These are phyloP conservation scores for Penicillium parvum DNA, from an alignment of 495 filamentous ascomycete species.

Conservation along the genomic window DNA sequence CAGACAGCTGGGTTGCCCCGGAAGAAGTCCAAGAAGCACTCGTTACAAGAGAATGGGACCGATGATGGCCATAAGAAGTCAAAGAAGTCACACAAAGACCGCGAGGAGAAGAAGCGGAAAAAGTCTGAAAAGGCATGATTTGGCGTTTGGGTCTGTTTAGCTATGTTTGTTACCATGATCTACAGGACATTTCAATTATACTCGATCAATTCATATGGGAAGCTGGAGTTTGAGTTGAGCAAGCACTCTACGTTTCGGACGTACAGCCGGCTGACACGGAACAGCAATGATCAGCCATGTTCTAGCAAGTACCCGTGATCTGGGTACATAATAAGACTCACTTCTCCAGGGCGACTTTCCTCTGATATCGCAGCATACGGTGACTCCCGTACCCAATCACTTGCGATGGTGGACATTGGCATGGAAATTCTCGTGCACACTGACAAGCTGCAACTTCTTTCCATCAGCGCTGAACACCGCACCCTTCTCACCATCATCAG, in stretches of 20 bases:
- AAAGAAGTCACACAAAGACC: slow-evolving; percentile 40
- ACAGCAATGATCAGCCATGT: neutral
- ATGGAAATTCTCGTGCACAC: slow-evolving; percentile 23
- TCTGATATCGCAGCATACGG: neutral
- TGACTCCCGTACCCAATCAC: neutral
- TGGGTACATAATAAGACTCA: no score
- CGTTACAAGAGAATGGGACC: slow-evolving; percentile 18
- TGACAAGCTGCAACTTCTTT: slow-evolving; percentile 17
- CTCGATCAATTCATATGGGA: no score
- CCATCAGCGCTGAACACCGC: slow-evolving; percentile 10
- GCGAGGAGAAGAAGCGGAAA: slow-evolving; percentile 43
- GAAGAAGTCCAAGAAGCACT: slow-evolving; percentile 45
- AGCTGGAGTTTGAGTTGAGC: no score
- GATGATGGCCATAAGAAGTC: slow-evolving; percentile 29
- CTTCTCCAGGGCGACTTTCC: no score
- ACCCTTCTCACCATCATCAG: slow-evolving; percentile 16
- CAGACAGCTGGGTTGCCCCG: slow-evolving; percentile 26
- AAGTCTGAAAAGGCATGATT: slow-evolving; percentile 37
- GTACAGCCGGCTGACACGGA: no score
- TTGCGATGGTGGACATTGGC: slow-evolving; percentile 15
- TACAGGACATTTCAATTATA: slow-evolving; percentile 21
- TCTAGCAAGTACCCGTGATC: neutral
- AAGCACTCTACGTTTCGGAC: no score
- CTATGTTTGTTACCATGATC: slow-evolving; percentile 22
- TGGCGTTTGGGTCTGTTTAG: slow-evolving; percentile 19